Conservation (phyloP, 805 yeast genomes). For the Candida bentonensis region DNA sequence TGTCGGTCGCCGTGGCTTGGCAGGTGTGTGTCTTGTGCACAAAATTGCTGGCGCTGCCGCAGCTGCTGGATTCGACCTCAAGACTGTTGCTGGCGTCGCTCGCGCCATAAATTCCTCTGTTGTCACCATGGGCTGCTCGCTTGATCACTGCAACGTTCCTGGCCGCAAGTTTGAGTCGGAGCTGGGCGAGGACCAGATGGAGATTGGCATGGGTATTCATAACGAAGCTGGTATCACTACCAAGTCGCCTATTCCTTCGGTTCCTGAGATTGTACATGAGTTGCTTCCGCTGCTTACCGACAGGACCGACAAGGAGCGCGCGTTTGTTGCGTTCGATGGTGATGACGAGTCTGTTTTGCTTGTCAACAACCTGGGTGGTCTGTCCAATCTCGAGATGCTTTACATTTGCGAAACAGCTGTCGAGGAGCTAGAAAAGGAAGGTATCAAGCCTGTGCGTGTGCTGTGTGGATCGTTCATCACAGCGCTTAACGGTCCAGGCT, state of each 20-base stretch:
- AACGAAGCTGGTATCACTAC: conserved; percentile 80
- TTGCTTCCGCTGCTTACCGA: conserved; percentile 52
- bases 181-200: conserved; percentile 53
- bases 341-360: conserved; percentile 58
- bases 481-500: conserved; percentile 85
- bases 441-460: conserved; percentile 50
- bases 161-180: conserved; percentile 48
- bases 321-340: conserved; percentile 53
- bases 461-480: conserved; percentile 74
- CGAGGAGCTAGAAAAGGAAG: conserved; percentile 32
- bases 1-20: conserved; percentile 90
- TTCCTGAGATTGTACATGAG: conserved; percentile 41
- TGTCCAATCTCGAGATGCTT: conserved; percentile 64
- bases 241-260: conserved; percentile 52
- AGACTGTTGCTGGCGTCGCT: conserved; percentile 45
- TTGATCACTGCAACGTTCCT: conserved; percentile 84
- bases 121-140: conserved; percentile 80
- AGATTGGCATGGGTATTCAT: conserved; percentile 91
- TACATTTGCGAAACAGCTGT: conserved; percentile 54
- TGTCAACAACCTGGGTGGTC: conserved; percentile 82
- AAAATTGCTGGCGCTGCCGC: conserved; percentile 70
- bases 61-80: conserved; percentile 28
- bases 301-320: conserved; percentile 56
- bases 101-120: conserved; percentile 43
- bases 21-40: conserved; percentile 82